A percentile compares a stretch with the other conserved stretches of the same genome.
phyloP scores from a whole-genome alignment of 2,329 filamentous ascomycete genomes.

The Fusarium verrucosum region DNA sequence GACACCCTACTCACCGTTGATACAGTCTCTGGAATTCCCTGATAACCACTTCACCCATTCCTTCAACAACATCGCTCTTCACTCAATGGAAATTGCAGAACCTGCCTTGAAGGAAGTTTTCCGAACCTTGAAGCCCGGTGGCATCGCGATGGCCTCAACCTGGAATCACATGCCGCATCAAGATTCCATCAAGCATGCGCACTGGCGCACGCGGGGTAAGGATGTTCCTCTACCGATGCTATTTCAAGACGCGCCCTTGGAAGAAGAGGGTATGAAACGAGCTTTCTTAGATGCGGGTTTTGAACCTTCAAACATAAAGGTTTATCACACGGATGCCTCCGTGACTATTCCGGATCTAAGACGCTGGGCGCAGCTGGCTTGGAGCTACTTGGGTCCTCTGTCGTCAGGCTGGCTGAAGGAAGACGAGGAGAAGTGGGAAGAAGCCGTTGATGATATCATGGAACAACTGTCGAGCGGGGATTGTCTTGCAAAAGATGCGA shows the following conservation, averaged over 20 bases:
- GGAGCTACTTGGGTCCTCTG: not conserved
- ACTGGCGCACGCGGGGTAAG: not conserved
- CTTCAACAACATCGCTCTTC: slow-evolving; percentile 1
- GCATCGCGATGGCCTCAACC: not conserved
- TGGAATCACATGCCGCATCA: not conserved
- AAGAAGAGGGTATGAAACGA: not conserved
- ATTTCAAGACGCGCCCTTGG: not conserved
- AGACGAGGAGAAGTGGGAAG: not conserved
- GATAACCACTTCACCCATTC: not conserved
- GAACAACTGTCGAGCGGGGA: not conserved
- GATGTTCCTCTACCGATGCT: not conserved
- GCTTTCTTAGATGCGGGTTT: not conserved
- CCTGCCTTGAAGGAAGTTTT: not conserved
- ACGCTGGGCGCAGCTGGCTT: not conserved
- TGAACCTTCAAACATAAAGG: not conserved
- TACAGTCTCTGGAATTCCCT: not conserved
- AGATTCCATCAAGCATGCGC: not conserved
- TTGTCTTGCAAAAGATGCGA: not conserved
- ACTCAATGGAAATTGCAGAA: not conserved
- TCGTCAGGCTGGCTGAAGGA: not conserved
- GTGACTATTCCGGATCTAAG: not conserved
- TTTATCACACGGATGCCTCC: not conserved
- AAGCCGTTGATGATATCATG: not conserved
- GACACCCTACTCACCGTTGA: fast-evolving
- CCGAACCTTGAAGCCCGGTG: not conserved